A percentile compares a stretch with the other conserved stretches of the same genome.
Conservation (phyloP, 2,329 filamentous ascomycete genomes). For the Bipolaris oryzae region DNA sequence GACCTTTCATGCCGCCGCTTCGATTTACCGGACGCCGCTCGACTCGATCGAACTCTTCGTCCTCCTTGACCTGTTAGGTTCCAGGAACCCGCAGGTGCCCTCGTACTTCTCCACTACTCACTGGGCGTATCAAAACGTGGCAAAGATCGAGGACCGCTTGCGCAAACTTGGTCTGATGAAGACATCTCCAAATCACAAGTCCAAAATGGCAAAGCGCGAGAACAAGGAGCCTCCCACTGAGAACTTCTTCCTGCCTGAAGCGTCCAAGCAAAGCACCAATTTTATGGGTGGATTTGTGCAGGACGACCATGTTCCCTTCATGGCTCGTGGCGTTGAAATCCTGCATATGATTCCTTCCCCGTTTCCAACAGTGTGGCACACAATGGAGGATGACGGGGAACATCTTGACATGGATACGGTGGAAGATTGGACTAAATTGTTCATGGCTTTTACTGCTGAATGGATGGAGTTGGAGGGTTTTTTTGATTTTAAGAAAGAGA, state of each 20-base stretch:
- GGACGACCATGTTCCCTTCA: slow-evolving; percentile 93
- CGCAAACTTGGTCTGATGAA: slow-evolving; percentile 71
- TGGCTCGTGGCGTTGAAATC: slow-evolving; percentile 86
- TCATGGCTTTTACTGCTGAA: slow-evolving; percentile 85
- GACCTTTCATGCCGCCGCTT: slow-evolving; percentile 70
- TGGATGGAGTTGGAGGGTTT: slow-evolving; percentile 74
- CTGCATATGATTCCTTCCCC: slow-evolving; percentile 86
- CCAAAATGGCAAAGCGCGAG: slow-evolving; percentile 44
- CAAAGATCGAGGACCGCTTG: slow-evolving; percentile 74
- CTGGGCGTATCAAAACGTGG: slow-evolving; percentile 88
- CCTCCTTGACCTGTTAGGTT: slow-evolving; percentile 84
- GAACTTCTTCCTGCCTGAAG: slow-evolving; percentile 63
- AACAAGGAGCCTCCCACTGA: slow-evolving; percentile 40
- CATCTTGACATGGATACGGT: slow-evolving; percentile 83
- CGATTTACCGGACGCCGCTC: slow-evolving; percentile 75
- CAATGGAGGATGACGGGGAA: slow-evolving; percentile 79
- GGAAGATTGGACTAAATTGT: slow-evolving; percentile 85
- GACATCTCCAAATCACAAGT: slow-evolving; percentile 61
- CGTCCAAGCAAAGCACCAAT: slow-evolving; percentile 60
- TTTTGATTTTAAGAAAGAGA: slow-evolving; percentile 34
- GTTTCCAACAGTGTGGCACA: slow-evolving; percentile 89
- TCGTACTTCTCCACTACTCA: slow-evolving; percentile 92
- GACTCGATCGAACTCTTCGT: slow-evolving; percentile 87
- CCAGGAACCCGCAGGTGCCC: slow-evolving; percentile 70
- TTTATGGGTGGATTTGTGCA: slow-evolving; percentile 66